These are phyloP conservation scores for Austroboletus eburneus DNA, from an alignment of 768 basidiomycete species.

Conservation along the genomic window DNA sequence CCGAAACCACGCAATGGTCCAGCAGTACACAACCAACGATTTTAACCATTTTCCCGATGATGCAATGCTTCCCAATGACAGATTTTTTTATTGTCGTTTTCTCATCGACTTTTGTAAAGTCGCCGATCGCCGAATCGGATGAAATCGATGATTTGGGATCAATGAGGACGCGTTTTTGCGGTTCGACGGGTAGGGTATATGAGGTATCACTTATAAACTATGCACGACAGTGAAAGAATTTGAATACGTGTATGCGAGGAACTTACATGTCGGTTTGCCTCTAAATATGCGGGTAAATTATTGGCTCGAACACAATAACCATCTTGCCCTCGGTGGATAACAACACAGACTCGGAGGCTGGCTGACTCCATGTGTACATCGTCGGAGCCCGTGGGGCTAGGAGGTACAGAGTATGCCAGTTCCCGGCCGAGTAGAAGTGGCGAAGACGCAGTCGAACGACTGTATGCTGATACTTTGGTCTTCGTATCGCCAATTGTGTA, in stretches of 20 bases:
- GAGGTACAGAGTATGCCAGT: constrained; percentile 36
- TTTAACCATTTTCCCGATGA: constrained; percentile 81
- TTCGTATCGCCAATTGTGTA: constrained; percentile 20
- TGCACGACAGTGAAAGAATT: constrained; percentile 12
- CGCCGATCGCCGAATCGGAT: constrained; percentile 73
- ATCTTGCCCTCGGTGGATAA: constrained; percentile 50
- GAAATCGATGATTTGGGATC: constrained; percentile 84
- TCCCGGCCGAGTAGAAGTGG: constrained; percentile 27
- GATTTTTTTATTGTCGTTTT: constrained; percentile 76
- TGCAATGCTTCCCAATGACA: constrained; percentile 77
- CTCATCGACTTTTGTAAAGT: constrained; percentile 79
- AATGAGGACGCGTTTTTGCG: constrained; percentile 62
- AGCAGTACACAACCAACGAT: constrained; percentile 78
- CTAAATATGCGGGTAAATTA: constrained; percentile 70
- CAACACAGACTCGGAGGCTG: constrained; percentile 60
- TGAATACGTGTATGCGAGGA: background rate
- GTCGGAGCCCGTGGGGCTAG: constrained; percentile 43
- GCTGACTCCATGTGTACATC: constrained; percentile 33
- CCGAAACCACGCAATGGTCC: constrained; percentile 85
- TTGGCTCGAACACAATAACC: constrained; percentile 71
- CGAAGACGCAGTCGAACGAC: constrained; percentile 10
- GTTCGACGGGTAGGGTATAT: constrained; percentile 55
- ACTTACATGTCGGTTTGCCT: constrained; percentile 74
- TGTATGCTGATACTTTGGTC: constrained; percentile 12
- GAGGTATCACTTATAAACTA: constrained; percentile 48